Base-by-base conservation (phyloP, 345 rosid genomes). In the Pistacia vera region DNA sequence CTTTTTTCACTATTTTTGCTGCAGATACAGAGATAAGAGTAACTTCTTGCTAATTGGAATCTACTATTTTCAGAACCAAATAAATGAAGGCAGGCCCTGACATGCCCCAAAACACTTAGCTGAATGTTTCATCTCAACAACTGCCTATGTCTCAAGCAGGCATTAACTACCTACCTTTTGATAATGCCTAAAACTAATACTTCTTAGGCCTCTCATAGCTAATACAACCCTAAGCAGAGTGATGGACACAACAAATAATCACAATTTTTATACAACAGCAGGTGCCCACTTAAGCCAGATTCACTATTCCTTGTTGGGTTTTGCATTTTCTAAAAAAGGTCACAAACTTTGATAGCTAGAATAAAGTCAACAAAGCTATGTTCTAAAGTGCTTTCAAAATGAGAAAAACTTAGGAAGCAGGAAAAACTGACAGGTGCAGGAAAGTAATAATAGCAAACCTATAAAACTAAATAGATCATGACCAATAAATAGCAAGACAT, bases 331-430 rank as follows among this genome's bases (percentile, higher is more conserved):
- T 63, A 3, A 12, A 17, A 8, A 18, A 3, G 35, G 48, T 18
- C 7, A 12, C 0, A 30, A 9, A 17, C 5, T 46, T 46, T 11
- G n/a, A 49, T 16, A 49, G 46, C 5, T 9, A 16, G 33, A 46
- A 14, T 41, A 44, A 41, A 30, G 8, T 22, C 48, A 8, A 72
- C 16, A 8, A 14, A 3, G 54, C 28, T 30, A 25, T 22, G 30
- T 38, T 41, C 20, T 35, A 64, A 74, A 30, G 22, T 74, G 22
- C 25, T 22, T 20, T 52, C 71, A 74, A 74, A 36, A 66, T 63
- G 33, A 63, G 1, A 51, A 18, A 41, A 73, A 73, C 58, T 33
- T 46, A n/a, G 35, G 63, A 18, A 52, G n/a, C 51, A 65, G 13
- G 62, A 70, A 35, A 72, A 41, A 17, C n/a, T 65, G 58, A 22